phyloP scores from a whole-genome alignment of 2,329 filamentous ascomycete species.

The Venturia carpophila region DNA sequence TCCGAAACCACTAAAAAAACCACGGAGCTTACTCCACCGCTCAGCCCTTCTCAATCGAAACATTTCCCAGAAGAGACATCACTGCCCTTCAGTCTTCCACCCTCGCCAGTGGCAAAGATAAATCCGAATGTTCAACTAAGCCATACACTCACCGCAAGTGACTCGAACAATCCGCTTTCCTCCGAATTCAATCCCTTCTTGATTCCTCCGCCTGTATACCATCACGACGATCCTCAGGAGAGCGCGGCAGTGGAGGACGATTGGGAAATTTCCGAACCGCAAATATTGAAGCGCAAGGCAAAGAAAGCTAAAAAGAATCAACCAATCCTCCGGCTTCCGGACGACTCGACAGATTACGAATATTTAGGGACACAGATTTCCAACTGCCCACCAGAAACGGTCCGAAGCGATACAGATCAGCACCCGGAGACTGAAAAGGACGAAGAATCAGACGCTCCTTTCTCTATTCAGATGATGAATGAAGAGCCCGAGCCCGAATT shows the following conservation, averaged over 20 bases:
- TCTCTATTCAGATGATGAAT: not conserved
- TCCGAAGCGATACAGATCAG: slow-evolving; percentile 1
- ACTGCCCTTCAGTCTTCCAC: not conserved
- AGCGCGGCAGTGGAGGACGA: slow-evolving; percentile 2
- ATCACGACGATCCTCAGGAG: not conserved
- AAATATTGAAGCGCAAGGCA: slow-evolving; percentile 4
- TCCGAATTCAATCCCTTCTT: slow-evolving; percentile 10
- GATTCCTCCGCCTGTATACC: slow-evolving; percentile 4
- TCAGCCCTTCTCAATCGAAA: not conserved
- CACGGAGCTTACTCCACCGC: not conserved
- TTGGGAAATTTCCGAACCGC: slow-evolving; percentile 5
- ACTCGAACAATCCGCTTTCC: not conserved
- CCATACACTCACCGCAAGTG: not conserved
- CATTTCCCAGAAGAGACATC: slow-evolving; percentile 6
- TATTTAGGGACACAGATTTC: not conserved
- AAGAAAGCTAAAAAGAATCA: not conserved
- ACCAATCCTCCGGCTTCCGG: not conserved
- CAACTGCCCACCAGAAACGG: not conserved
- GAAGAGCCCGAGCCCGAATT: not conserved
- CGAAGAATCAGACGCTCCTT: not conserved
- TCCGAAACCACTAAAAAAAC: not conserved
- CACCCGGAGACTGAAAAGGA: not conserved
- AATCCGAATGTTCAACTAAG: not conserved
- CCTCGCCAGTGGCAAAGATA: slow-evolving; percentile 9
- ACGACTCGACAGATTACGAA: not conserved